Conservation (phyloP, 345 rosid species). For the Eucalyptus leucophloia region DNA sequence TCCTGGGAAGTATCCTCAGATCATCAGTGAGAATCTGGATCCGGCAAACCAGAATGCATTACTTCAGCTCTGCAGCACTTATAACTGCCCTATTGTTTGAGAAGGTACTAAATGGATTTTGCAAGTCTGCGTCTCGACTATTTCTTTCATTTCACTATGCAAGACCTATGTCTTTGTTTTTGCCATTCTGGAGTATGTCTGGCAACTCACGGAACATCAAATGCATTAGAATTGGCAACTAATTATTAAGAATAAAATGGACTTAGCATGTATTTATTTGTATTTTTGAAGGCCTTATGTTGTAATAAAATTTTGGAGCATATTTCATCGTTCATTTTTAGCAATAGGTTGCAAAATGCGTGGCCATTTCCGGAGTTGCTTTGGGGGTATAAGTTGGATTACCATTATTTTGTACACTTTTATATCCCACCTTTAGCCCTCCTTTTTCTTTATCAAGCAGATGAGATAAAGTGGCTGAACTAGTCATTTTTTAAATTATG, state of each 20-base stretch:
- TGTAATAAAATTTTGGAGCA: neutral
- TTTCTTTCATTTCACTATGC: neutral
- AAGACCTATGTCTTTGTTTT: neutral
- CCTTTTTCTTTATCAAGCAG: neutral
- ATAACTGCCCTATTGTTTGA: slow-evolving; percentile 50
- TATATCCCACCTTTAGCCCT: neutral
- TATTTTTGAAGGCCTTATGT: neutral
- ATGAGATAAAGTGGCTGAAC: neutral
- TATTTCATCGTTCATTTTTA: neutral
- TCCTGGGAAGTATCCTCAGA: slow-evolving; percentile 74
- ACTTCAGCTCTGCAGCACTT: slow-evolving; percentile 52
- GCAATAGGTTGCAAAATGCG: neutral
- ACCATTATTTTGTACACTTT: neutral
- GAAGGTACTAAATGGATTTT: slow-evolving; percentile 16
- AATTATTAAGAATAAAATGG: neutral
- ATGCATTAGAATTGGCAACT: neutral
- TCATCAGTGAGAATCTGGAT: slow-evolving; percentile 61
- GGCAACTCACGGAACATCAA: neutral
- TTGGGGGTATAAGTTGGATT: neutral
- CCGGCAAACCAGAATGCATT: slow-evolving; percentile 62
- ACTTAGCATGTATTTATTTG: neutral
- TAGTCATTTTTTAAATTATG: neutral
- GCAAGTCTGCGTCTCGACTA: neutral
- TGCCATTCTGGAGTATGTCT: neutral
- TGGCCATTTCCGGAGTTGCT: neutral